Evolutionary conservation across 164 flowering plant species (phyloP).

Genomic region (Aristolochia contorta): DNA sequence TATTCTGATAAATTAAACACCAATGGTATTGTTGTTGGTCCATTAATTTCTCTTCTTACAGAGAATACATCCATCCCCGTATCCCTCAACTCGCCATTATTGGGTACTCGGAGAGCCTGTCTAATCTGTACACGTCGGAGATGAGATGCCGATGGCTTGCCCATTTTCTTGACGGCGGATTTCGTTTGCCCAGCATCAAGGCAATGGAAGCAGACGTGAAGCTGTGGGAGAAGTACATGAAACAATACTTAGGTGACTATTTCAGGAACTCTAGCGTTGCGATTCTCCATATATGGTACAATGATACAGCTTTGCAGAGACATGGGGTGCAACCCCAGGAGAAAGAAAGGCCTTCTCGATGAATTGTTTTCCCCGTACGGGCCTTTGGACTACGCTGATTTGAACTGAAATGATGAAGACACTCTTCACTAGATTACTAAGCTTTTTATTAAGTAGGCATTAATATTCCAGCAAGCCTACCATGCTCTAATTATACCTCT

Average conservation of each 20-base stretch:
- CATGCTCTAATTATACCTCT: too few species aligned
- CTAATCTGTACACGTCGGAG: constrained; percentile 53
- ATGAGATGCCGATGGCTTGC: constrained; percentile 50
- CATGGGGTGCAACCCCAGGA: constrained; percentile 53
- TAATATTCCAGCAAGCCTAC: too few species aligned
- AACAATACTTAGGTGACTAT: constrained; percentile 20
- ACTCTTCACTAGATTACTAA: too few species aligned
- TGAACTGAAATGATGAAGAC: too few species aligned
- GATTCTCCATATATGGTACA: constrained; percentile 51
- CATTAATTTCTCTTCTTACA: background rate
- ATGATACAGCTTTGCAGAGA: constrained; percentile 64
- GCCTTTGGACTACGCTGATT: constrained; percentile 36
- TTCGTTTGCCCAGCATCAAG: constrained; percentile 33
- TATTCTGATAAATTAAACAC: background rate
- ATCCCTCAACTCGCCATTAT: constrained; percentile 43
- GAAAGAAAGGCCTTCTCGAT: constrained; percentile 47
- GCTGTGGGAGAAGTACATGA: constrained; percentile 41
- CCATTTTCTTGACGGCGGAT: constrained; percentile 18
- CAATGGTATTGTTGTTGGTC: background rate
- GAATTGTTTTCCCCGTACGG: constrained; percentile 57
- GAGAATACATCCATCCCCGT: constrained; percentile 23
- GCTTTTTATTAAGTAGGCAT: too few species aligned
- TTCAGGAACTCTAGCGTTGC: constrained; percentile 40
- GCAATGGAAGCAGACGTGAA: constrained; percentile 47
- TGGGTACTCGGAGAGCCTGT: background rate